Evolutionary conservation across 495 filamentous ascomycete genomes (phyloP).

Genomic region (Penicilliopsis zonata): DNA sequence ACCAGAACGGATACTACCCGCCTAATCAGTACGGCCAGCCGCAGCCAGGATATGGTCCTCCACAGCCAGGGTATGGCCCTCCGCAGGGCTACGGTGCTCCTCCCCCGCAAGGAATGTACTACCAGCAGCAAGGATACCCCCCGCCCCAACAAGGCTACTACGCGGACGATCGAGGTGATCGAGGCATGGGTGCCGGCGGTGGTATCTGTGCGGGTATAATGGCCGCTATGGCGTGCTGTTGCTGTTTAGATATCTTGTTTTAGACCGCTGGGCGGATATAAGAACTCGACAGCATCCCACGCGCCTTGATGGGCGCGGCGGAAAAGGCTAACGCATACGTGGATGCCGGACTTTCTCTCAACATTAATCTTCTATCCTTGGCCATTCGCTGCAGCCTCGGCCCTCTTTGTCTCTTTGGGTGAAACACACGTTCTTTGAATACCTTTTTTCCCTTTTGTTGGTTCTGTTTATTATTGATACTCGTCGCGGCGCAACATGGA

Average conservation of each 20-base stretch:
- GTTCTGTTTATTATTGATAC: too few species aligned
- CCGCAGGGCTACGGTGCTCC: slow-evolving; percentile 13
- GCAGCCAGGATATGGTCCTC: slow-evolving; percentile 13
- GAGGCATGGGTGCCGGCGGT: slow-evolving; percentile 7
- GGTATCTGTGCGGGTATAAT: slow-evolving; percentile 37
- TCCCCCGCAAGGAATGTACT: slow-evolving; percentile 28
- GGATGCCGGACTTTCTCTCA: too few species aligned
- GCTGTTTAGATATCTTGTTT: slow-evolving; percentile 43
- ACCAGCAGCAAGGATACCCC: slow-evolving; percentile 30
- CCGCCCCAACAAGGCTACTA: slow-evolving; percentile 31
- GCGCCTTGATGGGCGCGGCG: too few species aligned
- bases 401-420: too few species aligned
- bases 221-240: slow-evolving; percentile 39
- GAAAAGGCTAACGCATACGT: too few species aligned
- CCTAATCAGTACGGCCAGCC: slow-evolving; percentile 15
- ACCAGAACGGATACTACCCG: slow-evolving; percentile 9
- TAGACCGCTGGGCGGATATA: slow-evolving; percentile 16
- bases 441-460: too few species aligned
- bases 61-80: slow-evolving; percentile 3
- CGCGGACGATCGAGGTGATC: slow-evolving; percentile 16
- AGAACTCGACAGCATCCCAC: too few species aligned
- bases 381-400: too few species aligned
- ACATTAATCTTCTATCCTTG: too few species aligned
- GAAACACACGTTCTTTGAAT: too few species aligned
- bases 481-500: too few species aligned